These are phyloP conservation scores for Carex sylvatica DNA, from an alignment of 202 grass and related monocot species.

Conservation along the genomic window DNA sequence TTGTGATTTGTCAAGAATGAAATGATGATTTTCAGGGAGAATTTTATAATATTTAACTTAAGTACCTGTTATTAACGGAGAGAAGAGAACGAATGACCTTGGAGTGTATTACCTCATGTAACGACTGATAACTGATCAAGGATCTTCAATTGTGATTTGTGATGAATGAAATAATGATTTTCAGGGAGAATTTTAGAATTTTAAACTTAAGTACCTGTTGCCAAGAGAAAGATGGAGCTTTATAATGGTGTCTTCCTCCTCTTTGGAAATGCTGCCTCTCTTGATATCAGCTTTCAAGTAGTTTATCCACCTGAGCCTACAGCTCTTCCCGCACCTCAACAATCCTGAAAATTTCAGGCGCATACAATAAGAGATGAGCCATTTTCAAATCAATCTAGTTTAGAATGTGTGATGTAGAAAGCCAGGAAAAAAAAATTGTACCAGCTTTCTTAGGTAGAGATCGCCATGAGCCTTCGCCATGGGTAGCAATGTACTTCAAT, in stretches of 20 bases:
- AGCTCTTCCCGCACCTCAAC: slow-evolving; percentile 80
- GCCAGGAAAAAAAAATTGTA: not conserved
- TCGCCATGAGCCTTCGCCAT: slow-evolving; percentile 85
- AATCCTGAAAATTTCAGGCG: slow-evolving; percentile 37
- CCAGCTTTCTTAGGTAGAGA: slow-evolving; percentile 95
- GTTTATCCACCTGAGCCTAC: slow-evolving; percentile 83
- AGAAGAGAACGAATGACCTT: not conserved
- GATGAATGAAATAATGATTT: not conserved
- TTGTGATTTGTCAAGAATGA: not conserved
- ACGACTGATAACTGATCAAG: not conserved
- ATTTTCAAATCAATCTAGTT: not conserved
- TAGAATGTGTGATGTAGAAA: not conserved
- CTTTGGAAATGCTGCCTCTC: slow-evolving; percentile 64
- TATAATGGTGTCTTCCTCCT: slow-evolving; percentile 72
- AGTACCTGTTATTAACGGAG: too few relatives aligned
- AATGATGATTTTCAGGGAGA: not conserved
- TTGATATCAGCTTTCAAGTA: slow-evolving; percentile 68
- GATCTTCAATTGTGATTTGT: not conserved
- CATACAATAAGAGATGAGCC: not conserved
- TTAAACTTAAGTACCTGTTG: slow-evolving; percentile 45
- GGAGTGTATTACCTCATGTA: not conserved
- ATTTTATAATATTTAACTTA: not conserved
- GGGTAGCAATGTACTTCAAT: slow-evolving; percentile 56
- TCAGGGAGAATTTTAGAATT: not conserved
- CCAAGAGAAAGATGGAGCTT: slow-evolving; percentile 76